Base-by-base conservation (phyloP, 2,329 filamentous ascomycete species). In the Teratosphaeria gauchensis region DNA sequence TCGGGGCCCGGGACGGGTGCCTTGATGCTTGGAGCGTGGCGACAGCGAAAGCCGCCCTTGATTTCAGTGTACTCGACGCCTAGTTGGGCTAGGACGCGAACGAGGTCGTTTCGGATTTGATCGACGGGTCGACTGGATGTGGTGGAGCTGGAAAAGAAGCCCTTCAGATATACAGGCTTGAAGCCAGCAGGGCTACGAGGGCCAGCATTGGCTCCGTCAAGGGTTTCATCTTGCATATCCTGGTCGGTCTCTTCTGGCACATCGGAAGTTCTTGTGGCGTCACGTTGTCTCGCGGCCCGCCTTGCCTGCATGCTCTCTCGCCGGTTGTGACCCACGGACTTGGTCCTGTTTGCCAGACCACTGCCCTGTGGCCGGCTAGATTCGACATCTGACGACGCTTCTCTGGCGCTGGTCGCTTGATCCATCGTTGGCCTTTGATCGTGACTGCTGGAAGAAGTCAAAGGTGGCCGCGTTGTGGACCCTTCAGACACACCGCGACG, bases 141-240 rank as follows among this genome's bases (percentile, higher is more conserved):
- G 0, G 94, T 99, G 3, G 90, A 95, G 57, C 97, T 94, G 68
- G 92, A 97, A 76, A 99, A 97, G 19, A 99, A 80, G 4, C 94
- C 94, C 74, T 97, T 99, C 59, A 99, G 82, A 72, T 88, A 97
- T 2, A 97, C 94, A 0, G 94, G 94, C 72, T 96, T 96, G 56
- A 92, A 86, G 61, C 92, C 83, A 65, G 95, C 90, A 4, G 88
- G 59, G 65, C 83, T 85, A 61, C 84, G 81, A 55, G 76, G 66
- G 28, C 76, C 73, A 28, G 71, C 67, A 48, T 81, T 79, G 19
- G 79, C 71, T 30, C 75, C 78, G 59, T 81, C 79, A 1, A 78
- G 28, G 16, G 31, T 76, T 46, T 76, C 76, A n/a, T 76, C 78
- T 19, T 81, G 83, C 30, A 90, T 76, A 59, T 96, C 91, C 54